These are phyloP conservation scores for Astragalus membranaceus DNA, from an alignment of 306 rosid species.

Conservation along the genomic window DNA sequence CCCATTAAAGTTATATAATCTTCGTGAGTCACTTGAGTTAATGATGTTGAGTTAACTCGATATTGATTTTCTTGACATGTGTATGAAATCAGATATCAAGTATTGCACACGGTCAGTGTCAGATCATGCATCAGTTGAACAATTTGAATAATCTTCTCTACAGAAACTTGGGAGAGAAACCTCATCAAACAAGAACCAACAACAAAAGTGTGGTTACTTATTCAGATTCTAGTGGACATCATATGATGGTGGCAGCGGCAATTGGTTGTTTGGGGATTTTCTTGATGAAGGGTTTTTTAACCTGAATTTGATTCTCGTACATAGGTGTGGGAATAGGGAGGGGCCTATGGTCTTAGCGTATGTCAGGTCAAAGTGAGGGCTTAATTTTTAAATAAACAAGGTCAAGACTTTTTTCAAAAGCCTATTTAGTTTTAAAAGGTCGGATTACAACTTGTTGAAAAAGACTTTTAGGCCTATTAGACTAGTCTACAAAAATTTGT, in stretches of 20 bases:
- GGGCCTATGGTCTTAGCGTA: too few species aligned
- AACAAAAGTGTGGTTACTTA: constrained; percentile 28
- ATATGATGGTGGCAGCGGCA: constrained; percentile 42
- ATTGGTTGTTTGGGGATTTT: constrained; percentile 68
- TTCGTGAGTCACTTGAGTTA: not conserved
- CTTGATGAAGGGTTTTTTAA: constrained; percentile 48
- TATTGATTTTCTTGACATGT: not conserved
- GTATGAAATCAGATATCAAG: constrained; percentile 49
- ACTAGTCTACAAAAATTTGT: too few species aligned
- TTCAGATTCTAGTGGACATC: constrained; percentile 32
- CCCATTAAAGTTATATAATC: not conserved
- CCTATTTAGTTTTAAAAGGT: too few species aligned
- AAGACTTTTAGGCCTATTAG: too few species aligned
- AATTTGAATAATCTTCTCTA: constrained; percentile 59
- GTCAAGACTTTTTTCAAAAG: too few species aligned
- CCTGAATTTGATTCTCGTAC: constrained; percentile 31
- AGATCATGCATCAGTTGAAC: constrained; percentile 73
- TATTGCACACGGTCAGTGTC: constrained; percentile 60
- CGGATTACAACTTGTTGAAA: too few species aligned
- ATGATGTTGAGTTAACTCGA: not conserved
- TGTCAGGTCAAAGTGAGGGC: too few species aligned
- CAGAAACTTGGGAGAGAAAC: constrained; percentile 39
- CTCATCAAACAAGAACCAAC: constrained; percentile 42
- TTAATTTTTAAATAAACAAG: too few species aligned
- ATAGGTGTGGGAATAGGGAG: too few species aligned